phyloP scores from a whole-genome alignment of 1,284 basidiomycete genomes.

The Puccinia horiana region DNA sequence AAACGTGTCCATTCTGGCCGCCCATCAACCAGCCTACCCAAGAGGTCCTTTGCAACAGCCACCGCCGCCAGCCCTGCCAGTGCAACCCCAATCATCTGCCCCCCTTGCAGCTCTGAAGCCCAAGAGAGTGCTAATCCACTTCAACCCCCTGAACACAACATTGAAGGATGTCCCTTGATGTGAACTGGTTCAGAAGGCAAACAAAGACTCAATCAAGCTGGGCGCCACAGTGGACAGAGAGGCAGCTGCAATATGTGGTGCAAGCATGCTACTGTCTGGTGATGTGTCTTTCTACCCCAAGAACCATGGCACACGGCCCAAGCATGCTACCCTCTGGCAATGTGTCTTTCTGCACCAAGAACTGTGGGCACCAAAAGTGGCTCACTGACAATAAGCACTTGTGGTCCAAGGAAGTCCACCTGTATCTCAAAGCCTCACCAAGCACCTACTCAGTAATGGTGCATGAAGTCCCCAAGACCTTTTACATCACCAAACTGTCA shows the following conservation, averaged over 20 bases:
- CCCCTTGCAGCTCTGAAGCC: no score
- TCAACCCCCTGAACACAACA: background rate
- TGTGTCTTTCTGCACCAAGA: background rate
- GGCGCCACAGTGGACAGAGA: no score
- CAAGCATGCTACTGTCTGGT: no score
- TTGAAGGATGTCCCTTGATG: background rate
- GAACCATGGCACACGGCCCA: background rate
- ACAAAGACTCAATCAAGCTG: no score
- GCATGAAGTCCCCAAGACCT: background rate
- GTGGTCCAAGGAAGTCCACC: constrained; percentile 1
- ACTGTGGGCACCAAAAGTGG: background rate
- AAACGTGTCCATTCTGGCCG: no score
- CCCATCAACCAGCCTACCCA: no score
- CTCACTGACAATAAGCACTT: background rate
- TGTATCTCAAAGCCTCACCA: background rate
- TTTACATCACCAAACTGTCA: background rate
- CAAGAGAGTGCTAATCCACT: background rate
- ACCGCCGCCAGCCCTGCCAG: no score
- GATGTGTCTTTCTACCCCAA: no score
- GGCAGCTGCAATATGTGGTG: no score
- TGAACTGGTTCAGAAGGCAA: background rate
- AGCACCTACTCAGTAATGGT: background rate
- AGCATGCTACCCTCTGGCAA: background rate
- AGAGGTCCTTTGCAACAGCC: no score
- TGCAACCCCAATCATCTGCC: no score